Base-by-base conservation (phyloP, 352 stramenopile species). In the Phytophthora rubi region DNA sequence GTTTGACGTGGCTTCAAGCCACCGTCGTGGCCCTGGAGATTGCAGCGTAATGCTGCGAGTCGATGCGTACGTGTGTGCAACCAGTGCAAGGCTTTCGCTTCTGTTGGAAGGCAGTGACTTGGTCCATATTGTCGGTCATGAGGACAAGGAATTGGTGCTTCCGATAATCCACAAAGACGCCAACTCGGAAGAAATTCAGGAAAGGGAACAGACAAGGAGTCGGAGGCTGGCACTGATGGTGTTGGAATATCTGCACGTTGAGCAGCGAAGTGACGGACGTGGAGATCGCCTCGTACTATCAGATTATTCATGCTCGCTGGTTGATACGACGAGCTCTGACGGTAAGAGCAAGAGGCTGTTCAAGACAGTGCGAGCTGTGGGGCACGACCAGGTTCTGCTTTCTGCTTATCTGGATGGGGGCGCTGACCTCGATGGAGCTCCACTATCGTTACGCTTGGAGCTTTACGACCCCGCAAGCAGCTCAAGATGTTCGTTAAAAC, bases 41-140 rank as follows among this genome's bases (percentile, higher is more conserved):
- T 23, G 6, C 2, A 15, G 15, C 15, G 21, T 79, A 1, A 45
- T 78, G 23, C 60, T 91, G 16, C 83, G 86, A 2, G 69, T 90
- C 0, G 86, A 94, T 60, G 79, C 81, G 2, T 94, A 92, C 68
- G 66, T 92, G 6, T 77, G 74, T 59, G 64, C 68, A n/a, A 83
- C 84, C 5, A 88, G 83, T 54, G 62, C 60, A 3, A 74, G 70
- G 9, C 45, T 92, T 0, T 91, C 84, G 6, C 35, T 92, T 35
- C 47, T 86, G 2, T 26, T 91, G 3, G 73, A 88, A 12, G 59
- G 62, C 2, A 64, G 59, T 3, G 81, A 88, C 39, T 55, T 94
- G 7, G 59, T 81, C 0, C 73, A 89, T 23, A 54, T 92, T 28
- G 61, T 83, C 13, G 79, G 81, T 6, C 73, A 81, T 32, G 51